phyloP scores from a whole-genome alignment of 768 basidiomycete genomes.

The Termitomyces sp. region DNA sequence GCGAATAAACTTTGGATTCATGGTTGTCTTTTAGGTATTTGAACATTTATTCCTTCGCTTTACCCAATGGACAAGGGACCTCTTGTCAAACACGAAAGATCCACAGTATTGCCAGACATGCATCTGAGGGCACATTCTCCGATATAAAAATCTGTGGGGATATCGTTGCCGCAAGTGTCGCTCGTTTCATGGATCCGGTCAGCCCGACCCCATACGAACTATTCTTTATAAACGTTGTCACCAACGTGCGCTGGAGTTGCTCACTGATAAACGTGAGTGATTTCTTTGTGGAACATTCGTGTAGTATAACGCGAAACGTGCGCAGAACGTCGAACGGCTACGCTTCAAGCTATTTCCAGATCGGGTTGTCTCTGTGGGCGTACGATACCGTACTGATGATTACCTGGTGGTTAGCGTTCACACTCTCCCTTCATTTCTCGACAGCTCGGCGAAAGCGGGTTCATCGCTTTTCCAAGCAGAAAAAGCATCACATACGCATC shows the following conservation, averaged over 20 bases:
- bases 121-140: conserved; percentile 16
- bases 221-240: conserved; percentile 25
- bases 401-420: conserved; percentile 24
- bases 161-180: conserved; percentile 22
- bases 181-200: conserved; percentile 7
- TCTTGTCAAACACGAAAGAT: conserved; percentile 4
- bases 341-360: conserved; percentile 25
- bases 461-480: not conserved
- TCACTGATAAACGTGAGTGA: conserved; percentile 7
- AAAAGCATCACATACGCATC: not conserved
- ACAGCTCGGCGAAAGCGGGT: not conserved
- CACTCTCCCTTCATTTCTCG: conserved; percentile 18
- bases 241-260: conserved; percentile 8
- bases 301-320: conserved; percentile 2
- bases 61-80: conserved; percentile 11
- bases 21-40: conserved; percentile 5
- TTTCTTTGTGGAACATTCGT: conserved; percentile 8
- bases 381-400: conserved; percentile 16
- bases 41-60: conserved; percentile 17
- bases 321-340: conserved; percentile 25
- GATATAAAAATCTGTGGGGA: conserved; percentile 20
- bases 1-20: not conserved
- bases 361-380: conserved; percentile 26
- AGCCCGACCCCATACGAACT: conserved; percentile 18
- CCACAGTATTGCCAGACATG: conserved; percentile 10